Evolutionary conservation across 2,329 filamentous ascomycete genomes (phyloP).

Genomic region (Coniochaeta sp.): DNA sequence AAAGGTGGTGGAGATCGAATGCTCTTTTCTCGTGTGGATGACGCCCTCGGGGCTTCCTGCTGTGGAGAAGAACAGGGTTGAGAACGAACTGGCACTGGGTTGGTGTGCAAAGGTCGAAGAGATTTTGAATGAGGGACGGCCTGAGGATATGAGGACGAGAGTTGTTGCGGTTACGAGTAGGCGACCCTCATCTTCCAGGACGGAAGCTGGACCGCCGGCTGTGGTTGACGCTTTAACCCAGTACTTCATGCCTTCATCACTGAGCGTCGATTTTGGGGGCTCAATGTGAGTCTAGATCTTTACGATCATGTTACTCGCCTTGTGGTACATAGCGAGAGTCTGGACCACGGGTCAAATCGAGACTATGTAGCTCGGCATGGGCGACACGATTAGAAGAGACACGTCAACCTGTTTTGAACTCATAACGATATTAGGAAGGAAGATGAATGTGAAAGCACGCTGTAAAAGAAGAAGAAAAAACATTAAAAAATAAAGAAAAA

Average conservation of each 20-base stretch:
- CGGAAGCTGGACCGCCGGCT: background rate
- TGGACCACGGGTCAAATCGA: no score
- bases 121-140: slow-evolving; percentile 19
- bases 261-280: background rate
- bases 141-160: slow-evolving; percentile 7
- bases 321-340: no score
- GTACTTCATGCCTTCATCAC: background rate
- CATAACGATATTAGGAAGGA: no score
- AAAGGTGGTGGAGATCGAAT: slow-evolving; percentile 32
- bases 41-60: slow-evolving; percentile 15
- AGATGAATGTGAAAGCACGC: no score
- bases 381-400: no score
- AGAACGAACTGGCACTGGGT: slow-evolving; percentile 9
- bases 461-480: no score
- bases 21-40: slow-evolving; percentile 16
- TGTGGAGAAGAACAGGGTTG: slow-evolving; percentile 14
- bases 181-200: background rate
- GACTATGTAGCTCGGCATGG: no score
- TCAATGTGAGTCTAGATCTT: background rate
- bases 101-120: slow-evolving; percentile 21
- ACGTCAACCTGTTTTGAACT: no score
- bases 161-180: slow-evolving; percentile 18
- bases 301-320: no score
- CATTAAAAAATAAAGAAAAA: no score
- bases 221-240: slow-evolving; percentile 2